phyloP scores from a whole-genome alignment of 225 moss, liverwort and hornwort species.

The Marchantia polymorpha region DNA sequence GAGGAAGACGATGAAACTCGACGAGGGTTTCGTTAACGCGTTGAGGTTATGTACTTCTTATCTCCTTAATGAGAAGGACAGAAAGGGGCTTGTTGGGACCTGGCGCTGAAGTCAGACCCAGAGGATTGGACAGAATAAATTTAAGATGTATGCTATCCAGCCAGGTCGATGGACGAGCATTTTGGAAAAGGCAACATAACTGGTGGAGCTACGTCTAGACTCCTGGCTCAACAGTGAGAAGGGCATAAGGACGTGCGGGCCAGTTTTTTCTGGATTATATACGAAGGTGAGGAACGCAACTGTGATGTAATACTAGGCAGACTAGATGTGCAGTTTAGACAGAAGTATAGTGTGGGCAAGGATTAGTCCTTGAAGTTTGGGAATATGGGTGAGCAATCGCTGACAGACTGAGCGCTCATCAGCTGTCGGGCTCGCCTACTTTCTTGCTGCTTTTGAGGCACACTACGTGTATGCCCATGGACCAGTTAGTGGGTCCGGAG shows the following conservation, averaged over 20 bases:
- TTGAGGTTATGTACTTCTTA: neutral
- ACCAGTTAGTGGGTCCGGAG: neutral
- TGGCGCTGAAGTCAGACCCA: neutral
- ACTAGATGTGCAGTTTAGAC: neutral
- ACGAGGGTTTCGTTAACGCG: neutral
- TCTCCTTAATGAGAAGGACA: neutral
- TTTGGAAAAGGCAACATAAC: neutral
- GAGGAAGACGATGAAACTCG: neutral
- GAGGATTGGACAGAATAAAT: slow-evolving; percentile 5
- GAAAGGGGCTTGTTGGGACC: slow-evolving; percentile 3
- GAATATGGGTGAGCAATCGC: neutral
- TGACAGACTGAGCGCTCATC: neutral
- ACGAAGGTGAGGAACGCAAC: neutral
- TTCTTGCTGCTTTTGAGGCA: neutral
- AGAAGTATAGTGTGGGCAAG: neutral
- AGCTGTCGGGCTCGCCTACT: neutral
- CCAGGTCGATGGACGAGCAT: neutral
- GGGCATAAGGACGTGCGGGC: neutral
- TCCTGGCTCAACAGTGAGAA: neutral
- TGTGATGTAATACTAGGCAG: neutral
- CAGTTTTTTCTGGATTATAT: neutral
- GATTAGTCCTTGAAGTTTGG: neutral
- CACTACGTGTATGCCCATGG: neutral
- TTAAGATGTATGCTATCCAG: neutral
- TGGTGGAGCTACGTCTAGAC: neutral